Evolutionary conservation across 306 rosid species (phyloP).

Genomic region (Fagus sylvatica): DNA sequence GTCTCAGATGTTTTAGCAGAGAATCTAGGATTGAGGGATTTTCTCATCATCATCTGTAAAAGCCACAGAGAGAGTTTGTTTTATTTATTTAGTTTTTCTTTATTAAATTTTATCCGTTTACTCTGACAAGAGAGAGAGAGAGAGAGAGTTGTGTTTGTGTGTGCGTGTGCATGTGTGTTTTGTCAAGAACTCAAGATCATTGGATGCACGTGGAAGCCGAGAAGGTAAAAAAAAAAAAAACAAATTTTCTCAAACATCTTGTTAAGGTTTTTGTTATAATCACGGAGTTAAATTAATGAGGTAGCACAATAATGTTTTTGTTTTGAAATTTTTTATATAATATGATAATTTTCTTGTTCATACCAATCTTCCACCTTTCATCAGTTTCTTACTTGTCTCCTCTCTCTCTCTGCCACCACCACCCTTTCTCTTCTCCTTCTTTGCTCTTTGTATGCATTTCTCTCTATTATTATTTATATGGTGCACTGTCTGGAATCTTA

Average conservation of each 20-base stretch:
- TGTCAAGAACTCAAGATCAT: conserved; percentile 54
- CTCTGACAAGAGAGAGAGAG: conserved; percentile 25
- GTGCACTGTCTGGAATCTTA: conserved; percentile 30
- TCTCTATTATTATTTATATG: conserved; percentile 17
- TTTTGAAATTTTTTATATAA: conserved; percentile 26
- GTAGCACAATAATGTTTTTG: background rate
- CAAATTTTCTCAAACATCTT: conserved; percentile 22
- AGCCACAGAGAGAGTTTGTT: background rate
- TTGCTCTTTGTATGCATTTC: conserved; percentile 43
- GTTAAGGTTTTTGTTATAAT: conserved; percentile 25
- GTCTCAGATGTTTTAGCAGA: conserved; percentile 33
- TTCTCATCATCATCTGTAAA: conserved; percentile 10
- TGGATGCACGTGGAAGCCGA: conserved; percentile 59
- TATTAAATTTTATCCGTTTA: conserved; percentile 21
- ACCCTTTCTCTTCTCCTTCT: conserved; percentile 21
- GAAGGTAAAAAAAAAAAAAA: conserved; percentile 23
- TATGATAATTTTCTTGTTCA: conserved; percentile 22
- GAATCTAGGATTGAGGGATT: conserved; percentile 33
- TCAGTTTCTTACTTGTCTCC: conserved; percentile 50
- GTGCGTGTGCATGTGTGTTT: conserved; percentile 29
- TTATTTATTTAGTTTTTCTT: background rate
- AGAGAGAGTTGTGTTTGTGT: background rate
- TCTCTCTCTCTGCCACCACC: conserved; percentile 6
- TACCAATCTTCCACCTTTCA: conserved; percentile 48
- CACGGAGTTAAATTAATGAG: conserved; percentile 25